Base-by-base conservation (phyloP, 768 basidiomycete genomes). In the Suillus brevipes region DNA sequence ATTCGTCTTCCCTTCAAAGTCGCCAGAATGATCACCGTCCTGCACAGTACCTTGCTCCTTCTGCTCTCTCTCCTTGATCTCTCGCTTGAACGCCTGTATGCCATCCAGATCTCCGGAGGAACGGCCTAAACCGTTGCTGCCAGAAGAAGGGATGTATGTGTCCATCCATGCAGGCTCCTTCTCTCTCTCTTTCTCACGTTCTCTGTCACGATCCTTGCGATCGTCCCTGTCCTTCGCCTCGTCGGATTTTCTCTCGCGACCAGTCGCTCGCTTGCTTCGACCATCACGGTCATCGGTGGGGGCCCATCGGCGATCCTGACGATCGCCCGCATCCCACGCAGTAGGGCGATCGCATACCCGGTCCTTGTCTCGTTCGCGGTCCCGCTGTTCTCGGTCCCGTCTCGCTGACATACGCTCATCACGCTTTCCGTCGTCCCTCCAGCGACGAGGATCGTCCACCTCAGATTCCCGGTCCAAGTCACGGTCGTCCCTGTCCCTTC, bases 121-220 rank as follows among this genome's bases (percentile, higher is more conserved):
- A 38, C 78, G 79, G 65, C 84, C 84, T 61, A 91, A 87, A 16
- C 89, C 90, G 56, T 80, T 78, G 38, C 78, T 79, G 20, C 85
- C 74, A 28, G 82, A 82, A 60, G 78, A 82, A 14, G 92, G 91
- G 66, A 93, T 83, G 73, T 92, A 93, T 23, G 90, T 87, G 68
- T 94, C 93, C 92, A 95, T 95, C 92, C 92, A 95, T 20, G 92
- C 92, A 28, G 92, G 93, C 72, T 94, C 93, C 71, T 90, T 92
- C 79, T 95, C 93, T 69, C 85, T 87, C 38, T 82, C 81, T 63
- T 79, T 77, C 68, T 88, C 87, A 63, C 83, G 81, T 68, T 75
- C 75, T 58, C 76, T 75, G 60, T 88, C 84, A 37, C 84, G 80
- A 61, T 85, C 86, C 67, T 79, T 78, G 60, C 78, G 83, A 62